Conservation (phyloP, 306 rosid genomes). For the Inga leiocalycina region DNA sequence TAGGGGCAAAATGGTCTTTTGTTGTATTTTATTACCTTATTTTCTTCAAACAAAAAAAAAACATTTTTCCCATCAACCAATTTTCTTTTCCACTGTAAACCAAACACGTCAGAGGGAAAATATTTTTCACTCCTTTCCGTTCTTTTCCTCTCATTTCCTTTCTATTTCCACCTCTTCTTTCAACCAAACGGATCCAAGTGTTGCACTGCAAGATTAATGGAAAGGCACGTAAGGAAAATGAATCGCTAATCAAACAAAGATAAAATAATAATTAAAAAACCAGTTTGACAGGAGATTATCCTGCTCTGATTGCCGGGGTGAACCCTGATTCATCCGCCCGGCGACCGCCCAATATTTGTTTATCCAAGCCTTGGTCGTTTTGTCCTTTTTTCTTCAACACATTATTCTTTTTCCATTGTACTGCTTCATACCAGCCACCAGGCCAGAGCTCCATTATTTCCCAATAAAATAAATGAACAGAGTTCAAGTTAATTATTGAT, state of each 20-base stretch:
- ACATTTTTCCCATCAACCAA: too few species aligned
- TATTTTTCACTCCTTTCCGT: too few species aligned
- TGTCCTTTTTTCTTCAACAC: neutral
- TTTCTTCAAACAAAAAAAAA: too few species aligned
- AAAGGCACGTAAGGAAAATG: slow-evolving; percentile 49
- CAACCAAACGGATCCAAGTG: slow-evolving; percentile 12
- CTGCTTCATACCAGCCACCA: neutral
- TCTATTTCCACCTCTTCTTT: too few species aligned
- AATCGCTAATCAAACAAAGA: neutral
- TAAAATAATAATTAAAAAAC: neutral
- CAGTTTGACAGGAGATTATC: slow-evolving; percentile 43
- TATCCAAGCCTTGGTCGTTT: neutral
- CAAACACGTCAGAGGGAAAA: too few species aligned
- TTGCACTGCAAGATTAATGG: slow-evolving; percentile 38
- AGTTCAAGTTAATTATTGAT: too few species aligned
- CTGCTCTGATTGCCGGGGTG: slow-evolving; percentile 27
- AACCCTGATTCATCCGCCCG: slow-evolving; percentile 3
- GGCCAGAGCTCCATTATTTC: neutral
- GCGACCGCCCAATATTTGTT: neutral
- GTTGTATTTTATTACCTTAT: too few species aligned
- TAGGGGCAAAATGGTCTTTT: too few species aligned
- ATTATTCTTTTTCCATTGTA: neutral
- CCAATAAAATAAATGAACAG: neutral
- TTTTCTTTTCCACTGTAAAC: too few species aligned
- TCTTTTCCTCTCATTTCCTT: too few species aligned